phyloP scores from a whole-genome alignment of 2,329 filamentous ascomycete species.

The Cytospora chrysosperma region DNA sequence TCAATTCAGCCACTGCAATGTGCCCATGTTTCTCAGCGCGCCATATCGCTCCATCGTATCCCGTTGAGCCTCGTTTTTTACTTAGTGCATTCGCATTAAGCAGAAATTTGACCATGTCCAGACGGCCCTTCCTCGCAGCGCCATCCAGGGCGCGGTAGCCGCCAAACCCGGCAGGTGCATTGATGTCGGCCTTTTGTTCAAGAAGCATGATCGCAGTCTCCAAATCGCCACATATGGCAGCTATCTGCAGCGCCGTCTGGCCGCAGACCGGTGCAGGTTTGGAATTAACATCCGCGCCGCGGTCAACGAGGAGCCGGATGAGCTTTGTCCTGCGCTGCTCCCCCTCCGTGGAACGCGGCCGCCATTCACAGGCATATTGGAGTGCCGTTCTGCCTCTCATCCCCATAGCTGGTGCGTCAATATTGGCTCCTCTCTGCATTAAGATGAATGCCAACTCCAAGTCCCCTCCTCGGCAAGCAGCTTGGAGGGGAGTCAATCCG shows the following conservation, averaged over 20 bases:
- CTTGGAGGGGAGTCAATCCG: too few relatives aligned
- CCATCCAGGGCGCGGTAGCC: neutral
- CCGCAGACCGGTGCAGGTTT: neutral
- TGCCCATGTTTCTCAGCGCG: neutral
- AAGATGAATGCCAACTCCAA: too few relatives aligned
- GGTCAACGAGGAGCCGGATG: neutral
- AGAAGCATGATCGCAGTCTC: neutral
- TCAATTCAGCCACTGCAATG: neutral
- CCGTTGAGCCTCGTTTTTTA: neutral
- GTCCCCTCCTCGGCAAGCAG: too few relatives aligned
- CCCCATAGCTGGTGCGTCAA: too few relatives aligned
- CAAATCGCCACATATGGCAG: neutral
- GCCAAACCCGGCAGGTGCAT: neutral
- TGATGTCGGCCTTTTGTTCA: neutral
- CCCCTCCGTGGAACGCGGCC: too few relatives aligned
- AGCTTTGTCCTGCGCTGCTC: neutral
- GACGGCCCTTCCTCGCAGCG: neutral
- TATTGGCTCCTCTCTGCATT: too few relatives aligned
- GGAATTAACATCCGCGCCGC: neutral
- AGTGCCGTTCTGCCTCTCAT: too few relatives aligned
- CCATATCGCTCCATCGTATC: neutral
- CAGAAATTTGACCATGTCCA: slow-evolving; percentile 1
- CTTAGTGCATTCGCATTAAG: neutral
- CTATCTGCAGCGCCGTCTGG: neutral
- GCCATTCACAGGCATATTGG: too few relatives aligned